Evolutionary conservation across 192 early-diverging fungal genomes (phyloP).

Genomic region (Coemansia sp.): DNA sequence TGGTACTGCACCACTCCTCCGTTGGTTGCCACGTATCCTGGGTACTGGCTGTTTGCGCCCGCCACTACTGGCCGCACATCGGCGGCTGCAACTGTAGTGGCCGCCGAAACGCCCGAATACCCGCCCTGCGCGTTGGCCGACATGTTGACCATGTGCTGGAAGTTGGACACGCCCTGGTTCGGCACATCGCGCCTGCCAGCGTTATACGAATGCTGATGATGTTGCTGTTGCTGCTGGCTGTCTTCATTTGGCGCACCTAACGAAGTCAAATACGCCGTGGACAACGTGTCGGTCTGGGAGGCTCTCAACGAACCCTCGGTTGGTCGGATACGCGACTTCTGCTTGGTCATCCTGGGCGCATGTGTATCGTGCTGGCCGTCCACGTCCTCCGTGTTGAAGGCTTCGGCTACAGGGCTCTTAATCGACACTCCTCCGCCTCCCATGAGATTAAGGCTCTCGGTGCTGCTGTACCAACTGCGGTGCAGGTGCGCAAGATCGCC

Average conservation of each 20-base stretch:
- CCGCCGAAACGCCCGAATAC: not conserved
- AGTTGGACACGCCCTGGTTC: conserved; percentile 30
- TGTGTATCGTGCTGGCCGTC: conserved; percentile 16
- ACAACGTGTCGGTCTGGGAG: not conserved
- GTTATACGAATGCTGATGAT: conserved; percentile 12
- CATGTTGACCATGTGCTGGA: conserved; percentile 38
- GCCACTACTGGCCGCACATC: conserved; percentile 2
- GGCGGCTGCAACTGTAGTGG: not conserved
- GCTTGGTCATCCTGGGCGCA: conserved; percentile 26
- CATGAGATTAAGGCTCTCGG: conserved; percentile 37
- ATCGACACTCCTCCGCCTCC: conserved; percentile 40
- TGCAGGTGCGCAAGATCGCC: conserved; percentile 42
- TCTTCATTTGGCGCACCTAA: not conserved
- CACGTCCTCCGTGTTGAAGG: conserved; percentile 1
- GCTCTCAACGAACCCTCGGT: conserved; percentile 1
- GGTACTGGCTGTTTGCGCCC: not conserved
- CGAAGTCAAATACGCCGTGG: not conserved
- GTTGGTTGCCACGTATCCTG: not conserved
- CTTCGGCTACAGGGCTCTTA: conserved; percentile 13
- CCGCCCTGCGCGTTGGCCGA: conserved; percentile 11
- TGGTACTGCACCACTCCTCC: not conserved
- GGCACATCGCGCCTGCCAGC: conserved; percentile 21
- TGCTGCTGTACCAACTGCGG: conserved; percentile 55
- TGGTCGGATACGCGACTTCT: conserved; percentile 36
- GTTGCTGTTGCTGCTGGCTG: not conserved